Base-by-base conservation (phyloP, 1,284 basidiomycete species). In the Phlebopus sp. region DNA sequence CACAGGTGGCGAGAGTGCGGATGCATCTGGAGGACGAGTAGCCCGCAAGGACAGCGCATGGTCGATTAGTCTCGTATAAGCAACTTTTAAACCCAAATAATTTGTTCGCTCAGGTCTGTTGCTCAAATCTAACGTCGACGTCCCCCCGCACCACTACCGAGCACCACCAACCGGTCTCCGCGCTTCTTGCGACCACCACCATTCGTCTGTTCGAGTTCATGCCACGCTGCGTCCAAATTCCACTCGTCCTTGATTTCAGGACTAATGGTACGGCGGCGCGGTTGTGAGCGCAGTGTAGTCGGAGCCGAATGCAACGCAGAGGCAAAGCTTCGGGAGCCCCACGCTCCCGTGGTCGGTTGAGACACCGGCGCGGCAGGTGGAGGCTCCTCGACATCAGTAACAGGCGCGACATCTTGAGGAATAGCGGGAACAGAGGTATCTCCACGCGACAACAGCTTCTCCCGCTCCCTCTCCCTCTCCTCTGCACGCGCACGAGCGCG, bases 211-310 rank as follows among this genome's bases (percentile, higher is more conserved):
- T 91, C 87, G 32, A 92, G 73, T 56, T 91, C 89, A 61, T 88
- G 82, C 85, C 88, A 93, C 15, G 85, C 85, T 40, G 75, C 77
- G 57, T 91, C 90, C 34, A 91, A 69, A 60, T 91, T 87, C 83
- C 81, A 87, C 52, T 86, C 86, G 51, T 87, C 82, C 44, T 74
- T 73, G 35, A 60, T 63, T 40, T 72, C 72, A 44, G 55, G 65
- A 44, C 64, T 68, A 47, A 51, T 50, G 27, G 51, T 57, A 39
- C 52, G 62, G 25, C 56, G 52, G 4, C n/a, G 37, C 13, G 50
- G 48, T 35, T 54, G 53, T 10, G 51, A 13, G 18, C 37, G 50
- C n/a, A 62, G 27, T 46, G 30, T 32, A 50, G 44, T 52, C 19
- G 62, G 53, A 36, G 57, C 49, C 6, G 82, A 78, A 59, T 82